Evolutionary conservation across 2,329 filamentous ascomycete species (phyloP).

Genomic region (Biscogniauxia mediterranea): DNA sequence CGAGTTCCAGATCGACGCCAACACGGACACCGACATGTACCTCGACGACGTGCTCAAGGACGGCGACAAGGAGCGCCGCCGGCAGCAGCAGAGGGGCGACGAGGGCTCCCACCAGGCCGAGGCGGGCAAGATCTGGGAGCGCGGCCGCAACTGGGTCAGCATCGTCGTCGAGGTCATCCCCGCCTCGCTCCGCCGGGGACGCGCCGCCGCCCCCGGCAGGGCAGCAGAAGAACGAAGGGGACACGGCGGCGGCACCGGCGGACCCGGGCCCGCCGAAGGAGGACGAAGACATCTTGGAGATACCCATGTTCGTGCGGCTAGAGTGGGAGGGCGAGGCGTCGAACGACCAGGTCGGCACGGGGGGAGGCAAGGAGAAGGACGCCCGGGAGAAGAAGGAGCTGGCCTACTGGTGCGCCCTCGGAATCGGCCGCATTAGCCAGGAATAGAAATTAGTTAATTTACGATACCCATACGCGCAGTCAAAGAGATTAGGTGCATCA

Average conservation of each 20-base stretch:
- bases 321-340: constrained; percentile 78
- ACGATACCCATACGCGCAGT: constrained; percentile 40
- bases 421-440: constrained; percentile 74
- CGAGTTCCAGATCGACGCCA: constrained; percentile 89
- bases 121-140: constrained; percentile 94
- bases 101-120: constrained; percentile 61
- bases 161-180: constrained; percentile 90
- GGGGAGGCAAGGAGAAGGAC: constrained; percentile 53
- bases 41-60: constrained; percentile 85
- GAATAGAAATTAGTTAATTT: constrained; percentile 33
- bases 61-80: constrained; percentile 37
- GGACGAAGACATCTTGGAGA: constrained; percentile 72
- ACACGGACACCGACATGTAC: constrained; percentile 78
- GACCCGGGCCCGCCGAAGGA: constrained; percentile 50
- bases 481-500: not conserved
- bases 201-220: constrained; percentile 23
- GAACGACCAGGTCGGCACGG: constrained; percentile 61
- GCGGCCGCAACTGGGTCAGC: constrained; percentile 89
- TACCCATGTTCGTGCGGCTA: constrained; percentile 88
- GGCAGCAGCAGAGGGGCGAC: constrained; percentile 38
- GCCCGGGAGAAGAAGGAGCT: constrained; percentile 79
- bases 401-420: constrained; percentile 93
- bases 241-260: constrained; percentile 39
- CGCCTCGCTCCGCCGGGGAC: constrained; percentile 46
- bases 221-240: constrained; percentile 29